Evolutionary conservation across 306 rosid genomes (phyloP), one percentile per base, ranked within the genome.

Genomic region (Argentina anserina): DNA sequence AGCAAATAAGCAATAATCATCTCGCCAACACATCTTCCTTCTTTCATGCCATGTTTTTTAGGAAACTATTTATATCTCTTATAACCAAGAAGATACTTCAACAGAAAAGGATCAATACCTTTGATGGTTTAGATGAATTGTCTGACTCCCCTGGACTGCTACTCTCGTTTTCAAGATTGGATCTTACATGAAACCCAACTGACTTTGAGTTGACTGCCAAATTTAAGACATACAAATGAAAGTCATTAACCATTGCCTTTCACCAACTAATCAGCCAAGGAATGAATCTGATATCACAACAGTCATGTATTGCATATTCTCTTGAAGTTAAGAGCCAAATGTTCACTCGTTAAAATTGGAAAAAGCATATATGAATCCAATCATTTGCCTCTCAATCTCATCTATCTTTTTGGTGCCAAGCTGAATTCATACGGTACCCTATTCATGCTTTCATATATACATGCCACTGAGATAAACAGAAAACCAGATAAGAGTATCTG

Each of bases 101-200:
- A 70, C 9, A 12, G 61, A 33, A 62, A 31, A n/a, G 20, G 70
- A 62, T 52, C 31, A 33, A 61, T 67, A 79, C 89, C 81, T 83
- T 83, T 2, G 43, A n/a, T 17, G 76, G 81, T 23, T 77, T 50
- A 73, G 83, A 69, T 15, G 85, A 67, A 41, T 79, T 33, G 37
- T 59, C 64, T 1, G 82, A 45, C 50, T 77, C 83, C 65, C 66
- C 81, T 0, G 67, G 47, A 80, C 65, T 75, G 43, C 63, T 25
- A 40, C 80, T 73, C 72, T 76, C 84, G 46, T 70, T 78, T 23
- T 86, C 80, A 34, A 73, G 72, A 78, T 81, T 86, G 20, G 83
- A 73, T 56, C 80, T 78, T 67, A 66, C 84, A 23, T 62, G 47
- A 59, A 78, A 41, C 33, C 73, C 72, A 28, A 66, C 76, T 14